These are phyloP conservation scores for Pleomassaria siparia DNA, from an alignment of 2,329 filamentous ascomycete genomes.

Conservation along the genomic window DNA sequence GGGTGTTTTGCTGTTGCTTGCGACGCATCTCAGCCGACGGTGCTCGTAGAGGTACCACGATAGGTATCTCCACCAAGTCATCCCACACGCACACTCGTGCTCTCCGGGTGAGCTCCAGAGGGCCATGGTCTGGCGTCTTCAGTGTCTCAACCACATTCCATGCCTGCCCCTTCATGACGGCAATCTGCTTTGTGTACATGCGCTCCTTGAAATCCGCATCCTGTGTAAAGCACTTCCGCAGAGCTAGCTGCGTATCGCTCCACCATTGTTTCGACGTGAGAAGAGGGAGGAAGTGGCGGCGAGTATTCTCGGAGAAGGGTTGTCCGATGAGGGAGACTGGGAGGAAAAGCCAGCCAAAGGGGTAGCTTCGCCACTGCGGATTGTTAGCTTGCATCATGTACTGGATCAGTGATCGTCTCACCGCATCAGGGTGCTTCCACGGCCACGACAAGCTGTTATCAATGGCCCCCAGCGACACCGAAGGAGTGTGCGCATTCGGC, in stretches of 20 bases:
- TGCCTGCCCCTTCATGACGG: conserved; percentile 98
- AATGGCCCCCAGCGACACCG: conserved; percentile 84
- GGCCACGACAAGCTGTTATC: conserved; percentile 98
- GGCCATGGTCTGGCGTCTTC: conserved; percentile 89
- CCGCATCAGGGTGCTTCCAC: conserved; percentile 96
- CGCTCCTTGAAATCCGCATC: conserved; percentile 96
- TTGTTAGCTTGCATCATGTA: conserved; percentile 14
- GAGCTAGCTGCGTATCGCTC: conserved; percentile 85
- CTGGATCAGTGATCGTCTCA: conserved; percentile 40
- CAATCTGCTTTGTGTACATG: conserved; percentile 98
- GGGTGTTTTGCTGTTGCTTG: conserved; percentile 51
- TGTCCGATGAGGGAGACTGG: conserved; percentile 95
- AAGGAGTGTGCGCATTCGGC: conserved; percentile 54
- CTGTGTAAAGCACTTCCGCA: conserved; percentile 85
- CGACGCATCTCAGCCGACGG: conserved; percentile 83
- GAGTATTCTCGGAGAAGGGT: conserved; percentile 90
- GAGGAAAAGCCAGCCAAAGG: conserved; percentile 97
- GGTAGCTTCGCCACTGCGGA: conserved; percentile 74
- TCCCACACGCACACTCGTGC: conserved; percentile 97
- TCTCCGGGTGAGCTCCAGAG: conserved; percentile 85
- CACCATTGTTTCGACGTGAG: conserved; percentile 96
- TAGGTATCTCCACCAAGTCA: conserved; percentile 91
- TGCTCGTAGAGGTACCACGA: conserved; percentile 84
- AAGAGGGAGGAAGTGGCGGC: conserved; percentile 92
- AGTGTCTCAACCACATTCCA: conserved; percentile 99